Base-by-base conservation (phyloP, 2,329 filamentous ascomycete species). In the Truncatella angustata region DNA sequence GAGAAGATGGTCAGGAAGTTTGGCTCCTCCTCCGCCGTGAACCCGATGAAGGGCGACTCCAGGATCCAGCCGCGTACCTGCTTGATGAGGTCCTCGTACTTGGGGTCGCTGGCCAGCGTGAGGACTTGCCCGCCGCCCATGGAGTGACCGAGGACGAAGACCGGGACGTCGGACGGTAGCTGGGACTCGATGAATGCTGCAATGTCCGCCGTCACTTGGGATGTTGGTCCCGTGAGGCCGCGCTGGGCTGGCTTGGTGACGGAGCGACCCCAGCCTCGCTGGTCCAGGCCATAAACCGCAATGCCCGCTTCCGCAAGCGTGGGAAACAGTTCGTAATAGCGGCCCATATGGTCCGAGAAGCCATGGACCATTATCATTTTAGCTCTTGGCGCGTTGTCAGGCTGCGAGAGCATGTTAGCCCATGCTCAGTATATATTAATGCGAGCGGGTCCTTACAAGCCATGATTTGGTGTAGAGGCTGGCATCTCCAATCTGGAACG, bases 121-220 rank as follows among this genome's bases (percentile, higher is more conserved):
- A 96, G 73, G 5, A 85, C 81, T 70, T 95, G 81, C 21, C 85
- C 90, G 54, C 92, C 92, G 58, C 92, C 92, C 90, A 96, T 96
- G 20, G 87, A 91, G 70, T 96, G 91, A 49, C 92, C 92, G 75
- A 94, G 84, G 18, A 97, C 78, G 71, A 96, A 97, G 14, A 95
- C 65, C 0, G 91, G 90, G 32, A 76, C 72, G 4, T 70, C 62
- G 21, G 69, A 55, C 23, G 66, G 60, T 34, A 86, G 72, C 56
- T 87, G 80, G 28, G 75, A 73, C 54, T 76, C 76, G 58, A 94
- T 76, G 67, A 97, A 90, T 39, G 85, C 85, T 10, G 85, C 88
- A 50, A 96, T 85, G 68, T 97, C 92, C 53, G 80, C 77, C 40
- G 96, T 74, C 52, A 96, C 90, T 51, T 77, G 80, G 2, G 77